Base-by-base conservation (phyloP, 768 basidiomycete species). In the Grammothele lineata region DNA sequence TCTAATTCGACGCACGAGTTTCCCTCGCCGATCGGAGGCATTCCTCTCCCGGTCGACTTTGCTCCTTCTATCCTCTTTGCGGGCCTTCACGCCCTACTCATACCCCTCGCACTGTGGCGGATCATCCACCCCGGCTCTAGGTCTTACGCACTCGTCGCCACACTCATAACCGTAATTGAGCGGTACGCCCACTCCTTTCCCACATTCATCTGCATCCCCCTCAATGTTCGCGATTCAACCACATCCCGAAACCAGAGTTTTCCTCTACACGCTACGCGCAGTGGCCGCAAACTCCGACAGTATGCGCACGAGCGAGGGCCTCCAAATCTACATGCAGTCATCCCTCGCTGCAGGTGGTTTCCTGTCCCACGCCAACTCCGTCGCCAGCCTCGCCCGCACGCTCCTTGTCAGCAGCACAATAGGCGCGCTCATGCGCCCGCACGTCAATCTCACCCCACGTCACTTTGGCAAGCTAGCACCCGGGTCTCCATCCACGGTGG, bases 1-100 rank as follows among this genome's bases (percentile, higher is more conserved):
- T n/a, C n/a, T n/a, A n/a, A n/a, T n/a, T n/a, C 39, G 9, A 38
- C 23, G 14, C 30, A 33, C 18, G 24, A 42, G 19, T 71, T 74
- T 47, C 74, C 74, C n/a, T 64, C 70, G 1, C 72, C 70, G 10
- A 62, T 74, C 26, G 74, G 74, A 8, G 75, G 75, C 5, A 64
- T 66, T 15, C 51, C 64, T n/a, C 53, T 68, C n/a, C 52, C 61
- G 12, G 49, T 50, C 6, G 75, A 77, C 51, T 69, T 73, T 48
- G 70, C 58, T 5, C 70, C 73, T 37, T 74, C 73, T 1, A 62
- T 75, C 17, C 10, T 74, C 5, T 74, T 74, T 54, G 65, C 67
- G 9, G 53, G 64, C 3, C 57, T 73, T 14, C 74, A 74, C 57
- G 67, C 51, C 9, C 33, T 65, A 2, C 56, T 73, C 12, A 26